phyloP scores from a whole-genome alignment of 176 grass and related monocot genomes.

The Guadua angustifolia region DNA sequence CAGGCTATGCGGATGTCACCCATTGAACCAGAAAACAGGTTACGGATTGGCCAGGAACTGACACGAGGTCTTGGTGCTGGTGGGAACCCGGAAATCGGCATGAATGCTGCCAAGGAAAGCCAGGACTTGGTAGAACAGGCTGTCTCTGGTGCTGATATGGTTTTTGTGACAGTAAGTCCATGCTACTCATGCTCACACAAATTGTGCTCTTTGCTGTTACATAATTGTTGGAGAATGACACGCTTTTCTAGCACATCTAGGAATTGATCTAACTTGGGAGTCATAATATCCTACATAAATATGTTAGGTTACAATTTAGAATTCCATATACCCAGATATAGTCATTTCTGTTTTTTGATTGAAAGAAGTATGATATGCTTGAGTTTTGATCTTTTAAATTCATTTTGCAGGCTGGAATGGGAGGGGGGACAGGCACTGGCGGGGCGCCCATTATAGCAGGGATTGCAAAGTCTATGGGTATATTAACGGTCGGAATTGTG shows the following conservation, averaged over 20 bases:
- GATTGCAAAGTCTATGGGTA: conserved; percentile 83
- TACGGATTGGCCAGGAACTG: conserved; percentile 78
- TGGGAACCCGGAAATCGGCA: conserved; percentile 82
- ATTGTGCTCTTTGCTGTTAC: background rate
- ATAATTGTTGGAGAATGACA: background rate
- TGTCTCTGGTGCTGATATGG: conserved; percentile 72
- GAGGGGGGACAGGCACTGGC: conserved; percentile 84
- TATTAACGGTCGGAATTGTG: conserved; percentile 81
- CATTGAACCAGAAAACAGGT: conserved; percentile 60
- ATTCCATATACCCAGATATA: background rate
- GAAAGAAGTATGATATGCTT: background rate
- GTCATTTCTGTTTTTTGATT: background rate
- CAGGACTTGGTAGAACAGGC: conserved; percentile 73
- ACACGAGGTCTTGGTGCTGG: conserved; percentile 86
- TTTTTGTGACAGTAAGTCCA: conserved; percentile 73
- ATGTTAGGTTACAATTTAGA: background rate
- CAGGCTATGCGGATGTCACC: conserved; percentile 82
- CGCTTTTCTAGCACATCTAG: background rate
- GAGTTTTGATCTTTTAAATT: background rate
- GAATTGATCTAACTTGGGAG: background rate
- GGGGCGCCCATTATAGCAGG: conserved; percentile 74
- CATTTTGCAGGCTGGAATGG: conserved; percentile 78
- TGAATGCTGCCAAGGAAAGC: conserved; percentile 84
- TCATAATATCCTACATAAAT: background rate
- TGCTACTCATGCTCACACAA: conserved; percentile 8